Conservation (phyloP, 1,284 basidiomycete species). For the Sparassis latifolia region DNA sequence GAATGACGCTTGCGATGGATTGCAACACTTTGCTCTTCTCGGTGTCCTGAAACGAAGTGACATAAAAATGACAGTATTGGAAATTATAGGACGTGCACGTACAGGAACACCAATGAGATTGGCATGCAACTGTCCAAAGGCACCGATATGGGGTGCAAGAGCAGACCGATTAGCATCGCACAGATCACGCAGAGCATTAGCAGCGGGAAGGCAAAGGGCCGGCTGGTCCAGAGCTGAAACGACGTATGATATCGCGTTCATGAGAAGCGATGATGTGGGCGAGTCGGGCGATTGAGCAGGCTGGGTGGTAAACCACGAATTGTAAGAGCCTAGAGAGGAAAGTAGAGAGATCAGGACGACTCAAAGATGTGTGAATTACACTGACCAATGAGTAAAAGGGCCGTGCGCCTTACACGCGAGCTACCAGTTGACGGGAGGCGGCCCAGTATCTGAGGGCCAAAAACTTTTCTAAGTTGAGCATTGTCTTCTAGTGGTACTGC, state of each 20-base stretch:
- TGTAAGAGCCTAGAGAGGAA: slow-evolving; percentile 58
- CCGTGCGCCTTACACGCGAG: slow-evolving; percentile 65
- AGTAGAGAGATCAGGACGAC: not conserved
- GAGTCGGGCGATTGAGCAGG: slow-evolving; percentile 23
- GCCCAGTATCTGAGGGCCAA: slow-evolving; percentile 64
- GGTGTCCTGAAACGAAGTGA: slow-evolving; percentile 49
- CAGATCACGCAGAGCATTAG: slow-evolving; percentile 74
- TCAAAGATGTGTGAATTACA: not conserved
- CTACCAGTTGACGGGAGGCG: slow-evolving; percentile 58
- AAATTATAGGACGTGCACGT: slow-evolving; percentile 19
- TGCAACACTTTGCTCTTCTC: slow-evolving; percentile 87
- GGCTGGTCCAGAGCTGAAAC: slow-evolving; percentile 64
- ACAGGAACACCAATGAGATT: slow-evolving; percentile 70
- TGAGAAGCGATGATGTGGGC: slow-evolving; percentile 38
- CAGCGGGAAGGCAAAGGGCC: slow-evolving; percentile 64
- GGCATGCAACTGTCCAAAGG: slow-evolving; percentile 79
- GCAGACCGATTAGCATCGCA: slow-evolving; percentile 82
- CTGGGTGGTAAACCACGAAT: slow-evolving; percentile 76
- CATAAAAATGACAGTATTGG: not conserved
- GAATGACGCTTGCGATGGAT: slow-evolving; percentile 85
- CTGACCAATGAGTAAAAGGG: slow-evolving; percentile 66
- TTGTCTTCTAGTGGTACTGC: slow-evolving; percentile 74
- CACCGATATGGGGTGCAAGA: slow-evolving; percentile 74
- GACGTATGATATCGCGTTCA: slow-evolving; percentile 65
- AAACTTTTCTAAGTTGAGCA: slow-evolving; percentile 57